Conservation (phyloP, 306 rosid genomes). For the Dryas octopetala region DNA sequence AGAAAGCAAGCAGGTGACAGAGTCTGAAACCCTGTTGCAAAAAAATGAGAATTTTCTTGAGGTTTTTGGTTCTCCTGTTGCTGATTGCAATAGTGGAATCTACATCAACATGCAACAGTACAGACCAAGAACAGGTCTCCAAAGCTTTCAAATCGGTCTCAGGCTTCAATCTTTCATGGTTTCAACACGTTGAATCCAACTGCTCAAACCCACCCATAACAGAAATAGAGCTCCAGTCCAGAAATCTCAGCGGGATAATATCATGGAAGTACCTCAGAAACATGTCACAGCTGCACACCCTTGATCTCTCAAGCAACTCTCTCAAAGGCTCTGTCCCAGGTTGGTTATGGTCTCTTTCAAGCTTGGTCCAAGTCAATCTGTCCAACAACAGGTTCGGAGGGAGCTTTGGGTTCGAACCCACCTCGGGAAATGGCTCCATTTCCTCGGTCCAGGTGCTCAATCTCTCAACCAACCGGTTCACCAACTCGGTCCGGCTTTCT, state of each 20-base stretch:
- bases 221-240: slow-evolving; percentile 47
- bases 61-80: slow-evolving; percentile 41
- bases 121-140: slow-evolving; percentile 43
- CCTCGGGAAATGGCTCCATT: slow-evolving; percentile 17
- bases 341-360: slow-evolving; percentile 59
- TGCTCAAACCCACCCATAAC: slow-evolving; percentile 46
- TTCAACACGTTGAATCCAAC: slow-evolving; percentile 31
- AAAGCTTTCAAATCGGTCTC: slow-evolving; percentile 67
- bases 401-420: slow-evolving; percentile 41
- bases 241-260: slow-evolving; percentile 57
- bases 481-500: slow-evolving; percentile 55
- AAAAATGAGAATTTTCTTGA: slow-evolving; percentile 25
- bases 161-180: slow-evolving; percentile 57
- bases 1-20: not conserved
- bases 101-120: slow-evolving; percentile 41
- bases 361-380: slow-evolving; percentile 47
- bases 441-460: slow-evolving; percentile 62
- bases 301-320: slow-evolving; percentile 68
- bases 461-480: slow-evolving; percentile 77
- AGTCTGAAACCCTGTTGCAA: not conserved
- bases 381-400: slow-evolving; percentile 75
- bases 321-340: slow-evolving; percentile 66
- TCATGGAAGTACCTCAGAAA: slow-evolving; percentile 66
- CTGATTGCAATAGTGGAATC: slow-evolving; percentile 39
- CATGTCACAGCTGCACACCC: slow-evolving; percentile 48